phyloP scores from a whole-genome alignment of 768 basidiomycete species.

The Royoungia palumana region DNA sequence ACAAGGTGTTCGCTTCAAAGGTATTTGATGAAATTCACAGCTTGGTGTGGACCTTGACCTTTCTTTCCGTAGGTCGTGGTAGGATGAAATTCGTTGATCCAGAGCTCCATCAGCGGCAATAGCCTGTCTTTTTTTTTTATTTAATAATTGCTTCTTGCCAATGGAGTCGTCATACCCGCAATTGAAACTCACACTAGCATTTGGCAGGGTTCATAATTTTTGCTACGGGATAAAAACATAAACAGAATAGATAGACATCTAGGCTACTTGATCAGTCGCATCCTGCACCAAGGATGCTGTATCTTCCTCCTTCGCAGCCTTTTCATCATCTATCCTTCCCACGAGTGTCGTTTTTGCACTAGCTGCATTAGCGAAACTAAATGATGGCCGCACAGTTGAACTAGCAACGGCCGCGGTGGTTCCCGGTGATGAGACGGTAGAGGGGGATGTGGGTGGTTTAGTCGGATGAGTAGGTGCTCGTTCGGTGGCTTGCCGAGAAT shows the following conservation, averaged over 20 bases:
- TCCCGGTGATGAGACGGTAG: conserved; percentile 12
- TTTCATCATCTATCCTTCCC: conserved; percentile 17
- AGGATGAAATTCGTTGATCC: conserved; percentile 69
- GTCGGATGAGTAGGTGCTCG: conserved; percentile 32
- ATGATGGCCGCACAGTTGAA: conserved; percentile 58
- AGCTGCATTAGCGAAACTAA: conserved; percentile 83
- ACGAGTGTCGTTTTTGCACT: conserved; percentile 29
- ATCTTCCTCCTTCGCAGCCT: conserved; percentile 13
- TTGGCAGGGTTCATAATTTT: conserved; percentile 1
- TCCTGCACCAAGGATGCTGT: conserved; percentile 2
- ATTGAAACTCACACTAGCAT: not conserved
- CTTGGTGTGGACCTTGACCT: not conserved
- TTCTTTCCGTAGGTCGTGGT: conserved; percentile 46
- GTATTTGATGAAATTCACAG: conserved; percentile 24
- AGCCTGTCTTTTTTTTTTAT: not conserved
- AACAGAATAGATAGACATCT: conserved; percentile 16
- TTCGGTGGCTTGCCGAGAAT: conserved; percentile 45
- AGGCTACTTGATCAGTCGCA: conserved; percentile 13
- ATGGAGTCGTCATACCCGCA: not conserved
- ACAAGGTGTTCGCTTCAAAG: conserved; percentile 64
- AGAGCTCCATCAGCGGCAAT: conserved; percentile 37
- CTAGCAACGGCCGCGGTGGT: conserved; percentile 31
- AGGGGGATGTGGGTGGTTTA: conserved; percentile 32
- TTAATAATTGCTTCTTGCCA: no score
- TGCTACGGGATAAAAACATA: conserved; percentile 15